These are phyloP conservation scores for Emericellopsis atlantica DNA, from an alignment of 2,329 filamentous ascomycete genomes.

Conservation along the genomic window DNA sequence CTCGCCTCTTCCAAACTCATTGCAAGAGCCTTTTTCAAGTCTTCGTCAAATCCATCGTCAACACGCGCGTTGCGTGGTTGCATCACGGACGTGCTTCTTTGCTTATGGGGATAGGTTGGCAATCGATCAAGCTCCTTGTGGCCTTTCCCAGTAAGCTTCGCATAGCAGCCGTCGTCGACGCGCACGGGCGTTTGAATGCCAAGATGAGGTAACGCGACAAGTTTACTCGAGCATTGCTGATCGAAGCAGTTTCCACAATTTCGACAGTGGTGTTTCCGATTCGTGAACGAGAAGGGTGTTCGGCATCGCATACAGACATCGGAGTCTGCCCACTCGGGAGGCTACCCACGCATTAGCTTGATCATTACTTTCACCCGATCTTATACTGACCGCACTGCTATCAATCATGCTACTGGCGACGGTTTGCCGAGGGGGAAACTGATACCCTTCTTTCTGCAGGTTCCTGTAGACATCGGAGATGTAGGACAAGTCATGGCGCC, in stretches of 20 bases:
- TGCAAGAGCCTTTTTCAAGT: slow-evolving; percentile 81
- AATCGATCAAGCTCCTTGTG: slow-evolving; percentile 29
- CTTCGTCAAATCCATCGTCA: slow-evolving; percentile 87
- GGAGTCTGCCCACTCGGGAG: slow-evolving; percentile 94
- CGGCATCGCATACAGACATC: slow-evolving; percentile 98
- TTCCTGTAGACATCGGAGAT: slow-evolving; percentile 77
- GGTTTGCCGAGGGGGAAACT: slow-evolving; percentile 75
- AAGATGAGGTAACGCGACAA: slow-evolving; percentile 76
- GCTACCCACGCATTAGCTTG: slow-evolving; percentile 31
- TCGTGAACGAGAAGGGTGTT: slow-evolving; percentile 92
- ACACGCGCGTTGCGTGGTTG: slow-evolving; percentile 81
- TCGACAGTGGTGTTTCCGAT: slow-evolving; percentile 94
- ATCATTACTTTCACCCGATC: neutral
- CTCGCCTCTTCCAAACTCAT: slow-evolving; percentile 96
- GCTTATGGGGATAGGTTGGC: slow-evolving; percentile 44
- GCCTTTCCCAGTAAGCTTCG: slow-evolving; percentile 68
- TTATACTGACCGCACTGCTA: slow-evolving; percentile 71
- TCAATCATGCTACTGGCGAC: slow-evolving; percentile 97
- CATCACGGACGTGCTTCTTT: slow-evolving; percentile 57
- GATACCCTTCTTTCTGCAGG: slow-evolving; percentile 73
- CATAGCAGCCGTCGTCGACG: slow-evolving; percentile 92
- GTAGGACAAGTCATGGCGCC: slow-evolving; percentile 70
- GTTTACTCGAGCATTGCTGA: slow-evolving; percentile 85
- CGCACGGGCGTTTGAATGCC: slow-evolving; percentile 85
- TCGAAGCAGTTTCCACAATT: slow-evolving; percentile 98